phyloP scores from a whole-genome alignment of 2,329 filamentous ascomycete genomes.

The Thermoascus crustaceus region DNA sequence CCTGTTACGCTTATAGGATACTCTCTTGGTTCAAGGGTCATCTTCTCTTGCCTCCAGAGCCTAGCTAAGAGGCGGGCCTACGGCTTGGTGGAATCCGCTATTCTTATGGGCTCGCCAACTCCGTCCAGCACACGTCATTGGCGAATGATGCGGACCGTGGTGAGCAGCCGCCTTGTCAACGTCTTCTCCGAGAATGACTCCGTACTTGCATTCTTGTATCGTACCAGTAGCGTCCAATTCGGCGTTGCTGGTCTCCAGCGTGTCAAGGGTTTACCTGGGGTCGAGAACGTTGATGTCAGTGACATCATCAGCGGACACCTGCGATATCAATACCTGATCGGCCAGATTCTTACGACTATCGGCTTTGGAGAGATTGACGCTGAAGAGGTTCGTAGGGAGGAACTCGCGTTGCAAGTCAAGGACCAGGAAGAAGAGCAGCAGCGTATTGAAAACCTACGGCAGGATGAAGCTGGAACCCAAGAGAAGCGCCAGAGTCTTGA shows the following conservation, averaged over 20 bases:
- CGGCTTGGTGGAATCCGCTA: conserved; percentile 72
- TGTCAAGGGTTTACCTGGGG: conserved; percentile 45
- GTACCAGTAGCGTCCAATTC: conserved; percentile 70
- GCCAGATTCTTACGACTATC: conserved; percentile 57
- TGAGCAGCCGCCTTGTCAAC: conserved; percentile 75
- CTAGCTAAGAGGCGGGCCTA: conserved; percentile 73
- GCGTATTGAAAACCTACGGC: conserved; percentile 22
- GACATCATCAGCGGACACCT: conserved; percentile 61
- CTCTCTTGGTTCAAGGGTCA: conserved; percentile 70
- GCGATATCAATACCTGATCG: conserved; percentile 60
- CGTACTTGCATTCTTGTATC: conserved; percentile 78
- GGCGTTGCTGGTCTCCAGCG: conserved; percentile 78
- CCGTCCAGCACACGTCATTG: conserved; percentile 66
- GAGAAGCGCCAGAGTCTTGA: conserved; percentile 13
- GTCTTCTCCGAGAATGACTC: conserved; percentile 83
- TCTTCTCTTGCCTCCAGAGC: conserved; percentile 70
- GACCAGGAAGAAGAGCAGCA: conserved; percentile 32
- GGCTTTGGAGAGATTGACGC: conserved; percentile 59
- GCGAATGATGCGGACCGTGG: conserved; percentile 67
- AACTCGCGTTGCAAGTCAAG: conserved; percentile 31
- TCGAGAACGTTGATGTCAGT: conserved; percentile 61
- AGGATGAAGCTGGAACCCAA: conserved; percentile 17
- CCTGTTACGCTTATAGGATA: conserved; percentile 76
- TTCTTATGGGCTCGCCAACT: conserved; percentile 73
- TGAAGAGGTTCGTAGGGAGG: conserved; percentile 36